Conservation (phyloP, 306 rosid species). For the Quercus wislizeni region DNA sequence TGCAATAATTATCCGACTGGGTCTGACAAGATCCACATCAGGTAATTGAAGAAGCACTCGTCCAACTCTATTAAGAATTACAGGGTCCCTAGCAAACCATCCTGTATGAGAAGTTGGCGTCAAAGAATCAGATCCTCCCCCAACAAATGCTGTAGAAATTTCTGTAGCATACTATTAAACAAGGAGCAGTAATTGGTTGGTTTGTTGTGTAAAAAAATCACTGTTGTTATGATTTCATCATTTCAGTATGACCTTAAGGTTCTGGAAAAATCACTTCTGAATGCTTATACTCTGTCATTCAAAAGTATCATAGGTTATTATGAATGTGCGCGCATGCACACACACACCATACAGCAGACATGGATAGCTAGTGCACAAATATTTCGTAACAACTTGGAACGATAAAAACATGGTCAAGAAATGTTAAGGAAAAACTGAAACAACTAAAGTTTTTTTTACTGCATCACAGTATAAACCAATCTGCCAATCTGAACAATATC, state of each 20-base stretch:
- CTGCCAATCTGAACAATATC: background rate
- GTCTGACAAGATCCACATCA: constrained; percentile 41
- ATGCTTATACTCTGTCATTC: background rate
- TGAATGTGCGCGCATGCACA: fast-evolving
- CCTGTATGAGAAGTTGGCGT: constrained; percentile 55
- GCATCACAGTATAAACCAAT: background rate
- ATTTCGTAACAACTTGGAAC: background rate
- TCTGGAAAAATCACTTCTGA: background rate
- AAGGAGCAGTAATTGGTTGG: background rate
- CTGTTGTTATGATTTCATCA: background rate
- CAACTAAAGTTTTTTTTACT: background rate
- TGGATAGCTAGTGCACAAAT: background rate
- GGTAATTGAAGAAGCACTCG: constrained; percentile 50
- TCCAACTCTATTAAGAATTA: constrained; percentile 63
- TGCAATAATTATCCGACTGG: constrained; percentile 61
- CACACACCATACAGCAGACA: background rate
- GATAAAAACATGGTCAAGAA: background rate
- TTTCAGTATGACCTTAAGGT: background rate
- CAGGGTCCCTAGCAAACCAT: constrained; percentile 91
- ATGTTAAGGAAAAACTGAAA: background rate
- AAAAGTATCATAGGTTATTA: background rate
- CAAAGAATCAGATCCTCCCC: constrained; percentile 10
- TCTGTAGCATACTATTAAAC: background rate
- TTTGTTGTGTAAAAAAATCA: background rate
- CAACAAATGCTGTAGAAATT: background rate